Base-by-base conservation (phyloP, 345 rosid species). In the Eucalyptus urophylla region DNA sequence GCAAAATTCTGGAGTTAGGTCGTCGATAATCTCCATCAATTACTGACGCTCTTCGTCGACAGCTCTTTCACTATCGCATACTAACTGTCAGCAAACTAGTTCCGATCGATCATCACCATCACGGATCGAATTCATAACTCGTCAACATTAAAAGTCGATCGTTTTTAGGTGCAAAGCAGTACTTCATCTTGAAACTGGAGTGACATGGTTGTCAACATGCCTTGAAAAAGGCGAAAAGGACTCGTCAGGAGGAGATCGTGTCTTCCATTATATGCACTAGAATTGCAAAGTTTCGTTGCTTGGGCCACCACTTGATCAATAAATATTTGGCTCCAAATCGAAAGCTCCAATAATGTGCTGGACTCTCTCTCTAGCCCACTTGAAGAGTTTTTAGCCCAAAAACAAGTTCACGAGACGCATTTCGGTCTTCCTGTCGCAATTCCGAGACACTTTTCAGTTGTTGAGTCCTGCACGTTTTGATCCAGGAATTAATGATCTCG, bases 151-250 rank as follows among this genome's bases (percentile, higher is more conserved):
- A 0, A 67, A 67, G 6, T 31, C 0, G 4, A 31, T 67, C 80
- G 16, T 16, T 67, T 67, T 31, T 17, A 17, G 40, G 40, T 31
- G 40, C 40, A 31, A 67, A 56, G 40, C 8, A 67, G 12, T 15
- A 9, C 43, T 16, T 69, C 24, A 16, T 1, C 1, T 12, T 27
- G 67, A 60, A 60, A 60, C 31, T 11, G n/a, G 67, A 25, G 67
- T 0, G 67, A 60, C 0, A n/a, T n/a, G 76, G 11, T 8, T n/a
- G 37, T n/a, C 76, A 7, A 15, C 1, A 8, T 15, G 76, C 76
- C 76, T n/a, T 2, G 17, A n/a, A n/a, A 27, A 25, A 27, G 33
- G n/a, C 31, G 33, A 60, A 60, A 60, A 27, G 15, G 69, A 56
- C 31, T 27, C 31, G 15, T 60, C 14, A 60, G n/a, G 69, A 27